Base-by-base conservation (phyloP, 805 yeast genomes). In the Starmerella riodocensis region DNA sequence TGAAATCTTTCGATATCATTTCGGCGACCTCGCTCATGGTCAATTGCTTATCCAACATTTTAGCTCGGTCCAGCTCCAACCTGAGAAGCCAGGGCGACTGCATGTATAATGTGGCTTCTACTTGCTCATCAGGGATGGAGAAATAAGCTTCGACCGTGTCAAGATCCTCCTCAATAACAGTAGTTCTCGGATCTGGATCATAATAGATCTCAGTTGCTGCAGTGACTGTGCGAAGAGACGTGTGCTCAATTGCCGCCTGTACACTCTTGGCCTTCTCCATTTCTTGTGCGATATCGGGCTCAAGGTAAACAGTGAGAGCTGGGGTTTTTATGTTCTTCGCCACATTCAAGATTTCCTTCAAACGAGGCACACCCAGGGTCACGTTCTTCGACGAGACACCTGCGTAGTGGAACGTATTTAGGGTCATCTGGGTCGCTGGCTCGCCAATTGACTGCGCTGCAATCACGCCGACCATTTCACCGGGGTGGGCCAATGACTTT, bases 251-350 rank as follows among this genome's bases (percentile, higher is more conserved):
- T 0, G 95, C 93, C 44, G 96, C 82, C 66, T 93, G 95, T 32
- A 91, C 83, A 32, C 78, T 77, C 67, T 91, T 91, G 13, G 99
- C 97, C 62, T 70, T 76, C 59, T 86, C 96, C 61, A 86, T 88
- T 53, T 91, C 94, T 34, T 73, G 70, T 4, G 94, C 86, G 47
- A 77, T 70, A 29, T 75, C 88, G 4, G 77, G 76, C 34, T 82
- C 70, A 59, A 91, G 66, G 59, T 86, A 91, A n/a, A 88, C 94
- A 8, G 95, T 85, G 58, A 88, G 69, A 12, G 95, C 93, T n/a
- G 99, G 99, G n/a, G 99, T 91, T 65, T 88, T 91, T 70, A 91
- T 86, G 55, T 83, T 88, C 67, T 91, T 91, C 9, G 99, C 99
- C 49, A 91, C 98, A 60, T 88, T 88, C 62, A 91, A 73, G 74